phyloP scores from a whole-genome alignment of 768 basidiomycete species.

The Mycena kentingensis region DNA sequence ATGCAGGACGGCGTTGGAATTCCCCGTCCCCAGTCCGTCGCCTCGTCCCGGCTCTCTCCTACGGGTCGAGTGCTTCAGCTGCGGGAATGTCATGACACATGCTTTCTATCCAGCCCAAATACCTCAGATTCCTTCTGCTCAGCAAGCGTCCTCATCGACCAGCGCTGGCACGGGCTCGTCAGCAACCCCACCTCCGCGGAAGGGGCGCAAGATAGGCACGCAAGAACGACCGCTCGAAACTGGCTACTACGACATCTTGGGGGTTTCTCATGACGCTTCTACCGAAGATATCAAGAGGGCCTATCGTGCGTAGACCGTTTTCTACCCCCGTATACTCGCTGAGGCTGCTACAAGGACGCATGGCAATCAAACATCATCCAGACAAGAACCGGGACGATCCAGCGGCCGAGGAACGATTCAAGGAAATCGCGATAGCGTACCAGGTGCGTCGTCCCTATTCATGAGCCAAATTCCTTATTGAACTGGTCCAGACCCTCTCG shows the following conservation, averaged over 20 bases:
- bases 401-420: constrained; percentile 83
- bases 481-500: constrained; percentile 60
- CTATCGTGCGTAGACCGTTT: constrained; percentile 63
- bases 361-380: constrained; percentile 89
- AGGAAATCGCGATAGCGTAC: constrained; percentile 87
- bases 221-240: constrained; percentile 88
- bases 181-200: constrained; percentile 35
- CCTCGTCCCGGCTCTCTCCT: constrained; percentile 62
- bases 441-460: constrained; percentile 32
- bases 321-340: constrained; percentile 5
- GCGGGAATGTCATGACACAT: constrained; percentile 60
- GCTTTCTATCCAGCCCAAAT: constrained; percentile 70
- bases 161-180: constrained; percentile 19
- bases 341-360: constrained; percentile 55
- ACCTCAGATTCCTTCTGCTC: constrained; percentile 27
- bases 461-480: not conserved
- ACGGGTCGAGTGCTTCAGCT: constrained; percentile 70
- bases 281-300: constrained; percentile 90
- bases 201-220: constrained; percentile 81
- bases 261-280: constrained; percentile 72
- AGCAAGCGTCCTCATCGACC: constrained; percentile 24
- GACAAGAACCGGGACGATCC: constrained; percentile 93
- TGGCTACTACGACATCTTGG: constrained; percentile 87
- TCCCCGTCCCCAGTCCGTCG: constrained; percentile 60
- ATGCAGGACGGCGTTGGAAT: constrained; percentile 64